A percentile compares a stretch with the other conserved stretches of the same genome.
phyloP scores from a whole-genome alignment of 1,284 basidiomycete species.

The Boletus sp. region DNA sequence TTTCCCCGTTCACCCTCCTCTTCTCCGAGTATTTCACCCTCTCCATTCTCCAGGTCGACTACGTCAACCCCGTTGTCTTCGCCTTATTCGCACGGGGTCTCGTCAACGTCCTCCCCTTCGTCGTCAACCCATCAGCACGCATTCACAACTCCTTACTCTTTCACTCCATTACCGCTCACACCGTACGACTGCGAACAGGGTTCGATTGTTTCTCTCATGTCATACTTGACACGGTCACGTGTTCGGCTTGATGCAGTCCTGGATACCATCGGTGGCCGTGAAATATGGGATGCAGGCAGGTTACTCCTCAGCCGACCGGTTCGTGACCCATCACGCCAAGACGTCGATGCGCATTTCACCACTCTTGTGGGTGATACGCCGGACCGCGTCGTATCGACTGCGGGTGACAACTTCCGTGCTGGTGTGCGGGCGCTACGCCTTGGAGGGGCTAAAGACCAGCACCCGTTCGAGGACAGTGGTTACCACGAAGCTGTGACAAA shows the following conservation, averaged over 20 bases:
- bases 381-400: conserved; percentile 57
- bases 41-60: conserved; percentile 32
- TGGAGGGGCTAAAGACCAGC: conserved; percentile 28
- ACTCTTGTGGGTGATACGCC: conserved; percentile 70
- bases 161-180: conserved; percentile 26
- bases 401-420: conserved; percentile 65
- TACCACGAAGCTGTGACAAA: conserved; percentile 26
- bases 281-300: conserved; percentile 69
- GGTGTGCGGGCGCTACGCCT: conserved; percentile 61
- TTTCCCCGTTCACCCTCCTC: conserved; percentile 27
- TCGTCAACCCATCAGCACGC: conserved; percentile 27
- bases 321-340: conserved; percentile 26
- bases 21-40: conserved; percentile 32
- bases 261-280: conserved; percentile 76
- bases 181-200: conserved; percentile 29
- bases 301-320: conserved; percentile 47
- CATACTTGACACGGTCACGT: conserved; percentile 47
- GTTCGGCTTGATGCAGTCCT: conserved; percentile 68
- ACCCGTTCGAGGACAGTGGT: conserved; percentile 30
- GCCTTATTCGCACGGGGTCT: conserved; percentile 26
- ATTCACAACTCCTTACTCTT: conserved; percentile 32
- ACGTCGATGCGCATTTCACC: conserved; percentile 56
- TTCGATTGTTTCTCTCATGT: conserved; percentile 49
- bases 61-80: conserved; percentile 34
- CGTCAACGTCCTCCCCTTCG: conserved; percentile 29